phyloP scores from a whole-genome alignment of 257 asterid genomes.

The Sherardia arvensis region DNA sequence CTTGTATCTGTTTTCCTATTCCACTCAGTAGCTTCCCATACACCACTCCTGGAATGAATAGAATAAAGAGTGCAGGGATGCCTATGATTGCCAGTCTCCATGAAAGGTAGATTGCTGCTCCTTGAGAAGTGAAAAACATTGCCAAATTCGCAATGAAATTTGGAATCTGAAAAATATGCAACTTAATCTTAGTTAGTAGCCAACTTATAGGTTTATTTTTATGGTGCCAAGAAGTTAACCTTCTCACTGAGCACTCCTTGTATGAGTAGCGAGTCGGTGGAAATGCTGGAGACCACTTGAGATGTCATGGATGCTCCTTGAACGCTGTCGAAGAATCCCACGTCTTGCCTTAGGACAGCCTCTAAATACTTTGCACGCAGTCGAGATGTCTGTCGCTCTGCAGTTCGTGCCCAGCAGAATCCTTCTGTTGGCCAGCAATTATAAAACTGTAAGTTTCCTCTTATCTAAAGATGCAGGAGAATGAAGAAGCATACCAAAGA shows the following conservation, averaged over 20 bases:
- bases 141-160: constrained; percentile 12
- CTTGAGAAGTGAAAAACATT: constrained; percentile 7
- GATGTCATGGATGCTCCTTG: constrained; percentile 16
- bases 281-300: constrained; percentile 11
- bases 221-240: background rate
- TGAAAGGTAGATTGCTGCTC: constrained; percentile 12
- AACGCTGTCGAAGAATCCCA: constrained; percentile 7
- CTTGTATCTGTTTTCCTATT: constrained; percentile 1
- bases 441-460: background rate
- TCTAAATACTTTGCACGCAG: constrained; percentile 12
- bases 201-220: background rate
- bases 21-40: constrained; percentile 10
- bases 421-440: no score
- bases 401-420: constrained; percentile 19
- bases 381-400: constrained; percentile 14
- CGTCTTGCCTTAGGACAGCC: constrained; percentile 15
- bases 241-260: constrained; percentile 13
- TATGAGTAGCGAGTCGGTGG: constrained; percentile 11
- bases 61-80: constrained; percentile 7
- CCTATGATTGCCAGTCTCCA: constrained; percentile 15
- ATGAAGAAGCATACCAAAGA: constrained; percentile 10
- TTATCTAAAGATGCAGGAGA: background rate
- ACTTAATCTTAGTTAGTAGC: background rate
- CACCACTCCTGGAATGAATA: constrained; percentile 10
- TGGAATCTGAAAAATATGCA: constrained; percentile 15